Percentiles rank a stretch among this genome's conserved stretches.
phyloP scores from a whole-genome alignment of 169 alveolate genomes.

The Cytauxzoon felis region DNA sequence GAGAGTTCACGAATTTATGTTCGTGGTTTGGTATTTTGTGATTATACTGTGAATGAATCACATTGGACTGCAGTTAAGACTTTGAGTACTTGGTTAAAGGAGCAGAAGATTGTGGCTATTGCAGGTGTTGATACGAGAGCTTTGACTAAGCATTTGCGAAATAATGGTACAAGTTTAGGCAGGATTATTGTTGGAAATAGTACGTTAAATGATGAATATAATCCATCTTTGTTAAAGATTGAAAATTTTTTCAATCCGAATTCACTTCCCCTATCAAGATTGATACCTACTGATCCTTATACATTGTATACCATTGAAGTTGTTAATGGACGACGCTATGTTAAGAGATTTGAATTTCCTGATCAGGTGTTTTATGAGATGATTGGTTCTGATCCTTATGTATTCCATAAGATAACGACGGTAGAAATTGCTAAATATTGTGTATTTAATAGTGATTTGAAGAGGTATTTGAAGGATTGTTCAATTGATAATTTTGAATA shows the following conservation, averaged over 20 bases:
- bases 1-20: conserved; percentile 73
- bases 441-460: background rate
- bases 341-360: conserved; percentile 12
- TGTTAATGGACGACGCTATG: conserved; percentile 15
- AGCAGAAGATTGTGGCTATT: conserved; percentile 62
- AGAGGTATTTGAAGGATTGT: too few species aligned
- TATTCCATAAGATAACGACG: background rate
- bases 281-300: background rate
- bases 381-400: conserved; percentile 15
- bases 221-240: conserved; percentile 36
- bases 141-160: conserved; percentile 78
- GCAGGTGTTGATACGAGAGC: conserved; percentile 84
- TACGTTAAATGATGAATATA: conserved; percentile 13
- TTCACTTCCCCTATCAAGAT: conserved; percentile 24
- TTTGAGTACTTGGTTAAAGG: conserved; percentile 62
- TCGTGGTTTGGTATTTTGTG: conserved; percentile 78
- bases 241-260: conserved; percentile 19
- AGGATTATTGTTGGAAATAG: conserved; percentile 63
- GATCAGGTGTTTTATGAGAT: conserved; percentile 11
- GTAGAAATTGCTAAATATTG: background rate
- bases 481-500: too few species aligned
- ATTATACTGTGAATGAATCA: conserved; percentile 67
- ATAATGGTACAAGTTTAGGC: conserved; percentile 76
- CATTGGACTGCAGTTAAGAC: conserved; percentile 68
- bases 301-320: conserved; percentile 8